A percentile compares a stretch with the other conserved stretches of the same genome.
Conservation (phyloP, 176 grass and related monocot species). For the Oryza glumipatula region DNA sequence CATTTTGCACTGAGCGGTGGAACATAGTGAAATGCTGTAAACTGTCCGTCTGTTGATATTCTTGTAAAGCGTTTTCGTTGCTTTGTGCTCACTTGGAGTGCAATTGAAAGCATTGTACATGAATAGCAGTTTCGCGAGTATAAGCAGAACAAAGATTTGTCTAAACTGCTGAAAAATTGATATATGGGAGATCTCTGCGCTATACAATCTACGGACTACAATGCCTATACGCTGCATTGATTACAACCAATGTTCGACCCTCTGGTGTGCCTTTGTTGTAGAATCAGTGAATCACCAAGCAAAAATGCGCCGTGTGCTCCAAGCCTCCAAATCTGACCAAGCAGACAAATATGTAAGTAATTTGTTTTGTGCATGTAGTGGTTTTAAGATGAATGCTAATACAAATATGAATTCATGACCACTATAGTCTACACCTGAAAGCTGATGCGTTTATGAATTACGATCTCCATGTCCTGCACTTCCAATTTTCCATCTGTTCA, state of each 20-base stretch:
- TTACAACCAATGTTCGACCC: neutral
- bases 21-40: neutral
- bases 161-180: neutral
- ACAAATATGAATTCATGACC: neutral
- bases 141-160: neutral
- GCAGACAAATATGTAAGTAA: neutral
- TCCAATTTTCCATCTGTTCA: neutral
- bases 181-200: neutral
- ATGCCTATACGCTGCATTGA: neutral
- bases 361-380: neutral
- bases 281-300: neutral
- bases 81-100: neutral
- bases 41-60: neutral
- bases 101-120: neutral
- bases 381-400: neutral
- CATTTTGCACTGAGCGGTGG: no score
- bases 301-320: neutral
- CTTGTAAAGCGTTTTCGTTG: neutral
- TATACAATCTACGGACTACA: neutral
- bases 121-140: neutral
- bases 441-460: neutral
- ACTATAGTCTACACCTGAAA: constrained; percentile 5
- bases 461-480: neutral
- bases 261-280: neutral
- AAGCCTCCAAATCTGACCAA: neutral